Evolutionary conservation across 257 asterid species (phyloP), one percentile per base, ranked within the genome.

Genomic region (Nicotiana knightiana): DNA sequence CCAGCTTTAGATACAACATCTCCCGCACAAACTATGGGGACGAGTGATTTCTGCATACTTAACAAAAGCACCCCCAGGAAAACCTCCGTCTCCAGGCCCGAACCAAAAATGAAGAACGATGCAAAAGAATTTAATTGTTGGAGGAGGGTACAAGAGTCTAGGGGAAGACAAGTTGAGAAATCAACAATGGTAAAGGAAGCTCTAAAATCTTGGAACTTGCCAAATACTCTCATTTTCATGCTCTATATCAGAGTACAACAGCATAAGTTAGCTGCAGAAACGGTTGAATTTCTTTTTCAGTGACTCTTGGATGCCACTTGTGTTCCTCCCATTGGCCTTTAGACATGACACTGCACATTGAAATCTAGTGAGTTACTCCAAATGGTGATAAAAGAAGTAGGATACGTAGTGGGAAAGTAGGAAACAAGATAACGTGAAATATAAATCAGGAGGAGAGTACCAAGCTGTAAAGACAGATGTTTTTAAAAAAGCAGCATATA

Each of bases 331-430:
- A 28, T 51, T 75, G 80, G 46, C 46, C 61, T 51, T 51, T 75
- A 51, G 63, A 51, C 16, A 75, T 75, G 16, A 51, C 63, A 75
- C 80, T 51, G 80, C 80, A 75, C 80, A 28, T 75, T 51, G 63
- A 51, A 51, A 51, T 24, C 63, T 48, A 75, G 26, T 53, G 18
- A 53, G 58, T 75, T 15, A 75, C 30, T 75, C 63, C 59, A 28
- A 43, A 75, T 75, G 63, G 79, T 48, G 46, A 26, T 43, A 26
- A 26, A 26, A 1, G 10, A 11, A 15, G 18, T 3, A 18, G 63
- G 63, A 58, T 58, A 43, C 12, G 11, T 43, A 8, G 26, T 58
- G 32, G 9, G 77, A 15, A 24, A 33, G 24, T 28, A 73, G n/a
- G 79, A 73, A 51, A 73, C 63, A 73, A 24, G 32, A 73, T 21